Conservation (phyloP, 164 flowering plant species). For the Sextonia rubra region DNA sequence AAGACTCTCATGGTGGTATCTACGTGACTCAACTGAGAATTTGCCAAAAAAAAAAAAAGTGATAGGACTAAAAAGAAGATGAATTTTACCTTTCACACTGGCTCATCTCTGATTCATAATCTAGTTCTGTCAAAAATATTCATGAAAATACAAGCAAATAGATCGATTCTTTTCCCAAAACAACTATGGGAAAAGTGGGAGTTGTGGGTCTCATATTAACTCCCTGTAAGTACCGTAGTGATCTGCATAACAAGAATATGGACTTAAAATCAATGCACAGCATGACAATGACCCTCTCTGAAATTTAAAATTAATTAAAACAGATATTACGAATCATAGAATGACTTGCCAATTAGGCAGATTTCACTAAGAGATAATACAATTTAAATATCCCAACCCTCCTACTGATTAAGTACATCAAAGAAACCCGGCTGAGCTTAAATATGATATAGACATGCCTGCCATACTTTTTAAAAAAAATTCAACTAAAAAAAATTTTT, state of each 20-base stretch:
- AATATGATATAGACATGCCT: background rate
- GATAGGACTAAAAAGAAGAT: background rate
- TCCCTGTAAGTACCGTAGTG: constrained; percentile 3
- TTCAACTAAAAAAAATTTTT: too few relatives aligned
- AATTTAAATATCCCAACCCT: too few relatives aligned
- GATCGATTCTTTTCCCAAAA: background rate
- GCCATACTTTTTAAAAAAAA: too few relatives aligned
- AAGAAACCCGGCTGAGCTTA: too few relatives aligned
- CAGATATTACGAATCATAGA: background rate
- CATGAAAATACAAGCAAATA: background rate
- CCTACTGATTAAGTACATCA: too few relatives aligned
- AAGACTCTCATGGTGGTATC: background rate
- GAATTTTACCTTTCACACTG: constrained; percentile 16
- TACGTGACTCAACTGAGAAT: background rate
- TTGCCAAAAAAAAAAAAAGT: background rate
- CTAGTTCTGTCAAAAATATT: background rate
- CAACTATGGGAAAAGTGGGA: background rate
- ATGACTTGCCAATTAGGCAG: background rate
- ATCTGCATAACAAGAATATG: background rate
- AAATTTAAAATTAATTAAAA: too few relatives aligned
- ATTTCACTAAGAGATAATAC: background rate
- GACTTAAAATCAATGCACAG: background rate
- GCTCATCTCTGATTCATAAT: constrained; percentile 6
- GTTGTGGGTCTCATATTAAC: background rate
- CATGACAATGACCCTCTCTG: background rate